These are phyloP conservation scores for Punctularia strigosozonata DNA, from an alignment of 768 basidiomycete species.

Conservation along the genomic window DNA sequence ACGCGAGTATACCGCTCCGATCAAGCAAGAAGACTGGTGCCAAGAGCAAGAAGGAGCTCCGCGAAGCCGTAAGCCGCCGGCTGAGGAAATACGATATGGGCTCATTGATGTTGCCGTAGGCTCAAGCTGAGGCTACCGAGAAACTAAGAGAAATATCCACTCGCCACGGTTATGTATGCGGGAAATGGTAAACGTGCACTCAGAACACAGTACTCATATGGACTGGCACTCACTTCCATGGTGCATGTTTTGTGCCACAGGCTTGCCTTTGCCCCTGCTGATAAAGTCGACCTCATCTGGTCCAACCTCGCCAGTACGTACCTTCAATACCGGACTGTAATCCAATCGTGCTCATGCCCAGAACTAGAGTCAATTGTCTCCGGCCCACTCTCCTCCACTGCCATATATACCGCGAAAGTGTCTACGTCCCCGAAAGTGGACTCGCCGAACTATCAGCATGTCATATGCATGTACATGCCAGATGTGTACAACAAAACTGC, in stretches of 20 bases:
- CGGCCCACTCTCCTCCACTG: conserved; percentile 49
- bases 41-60: conserved; percentile 65
- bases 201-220: too few species aligned
- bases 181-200: conserved; percentile 47
- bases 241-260: conserved; percentile 21
- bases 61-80: conserved; percentile 42
- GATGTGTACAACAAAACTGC: conserved; percentile 55
- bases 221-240: conserved; percentile 1
- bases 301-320: conserved; percentile 43
- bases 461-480: conserved; percentile 64
- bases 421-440: conserved; percentile 45
- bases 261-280: conserved; percentile 52
- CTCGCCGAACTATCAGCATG: conserved; percentile 40
- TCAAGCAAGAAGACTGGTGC: conserved; percentile 62
- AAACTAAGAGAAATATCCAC: conserved; percentile 50
- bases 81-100: not conserved
- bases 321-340: not conserved
- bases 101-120: conserved; percentile 21
- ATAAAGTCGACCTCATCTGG: conserved; percentile 59
- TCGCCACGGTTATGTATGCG: conserved; percentile 38
- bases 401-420: conserved; percentile 49
- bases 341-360: too few species aligned
- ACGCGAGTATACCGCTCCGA: conserved; percentile 51
- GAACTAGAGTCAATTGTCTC: conserved; percentile 54
- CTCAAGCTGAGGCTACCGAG: conserved; percentile 44